These are phyloP conservation scores for Rhodotorula toruloides DNA, from an alignment of 768 basidiomycete genomes.

Conservation along the genomic window DNA sequence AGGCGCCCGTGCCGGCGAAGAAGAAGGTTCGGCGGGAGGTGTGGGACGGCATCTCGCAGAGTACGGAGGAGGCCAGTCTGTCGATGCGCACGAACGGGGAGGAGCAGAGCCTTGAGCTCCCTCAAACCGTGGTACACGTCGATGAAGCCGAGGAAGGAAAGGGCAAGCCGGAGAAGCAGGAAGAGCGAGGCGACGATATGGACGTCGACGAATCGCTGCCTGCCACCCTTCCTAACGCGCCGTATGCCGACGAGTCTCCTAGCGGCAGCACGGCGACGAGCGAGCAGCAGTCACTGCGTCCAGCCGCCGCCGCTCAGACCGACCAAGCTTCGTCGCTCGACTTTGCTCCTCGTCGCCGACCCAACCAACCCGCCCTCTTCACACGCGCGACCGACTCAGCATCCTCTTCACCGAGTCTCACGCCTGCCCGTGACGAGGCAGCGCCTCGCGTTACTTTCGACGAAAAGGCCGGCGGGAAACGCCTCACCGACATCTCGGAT, in stretches of 20 bases:
- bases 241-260: not conserved
- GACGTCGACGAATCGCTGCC: conserved; percentile 4
- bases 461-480: not conserved
- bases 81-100: not conserved
- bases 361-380: not conserved
- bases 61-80: not conserved
- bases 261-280: not conserved
- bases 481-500: conserved; percentile 25
- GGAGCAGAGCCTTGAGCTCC: not conserved
- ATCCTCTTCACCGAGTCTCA: not conserved
- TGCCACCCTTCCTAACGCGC: too few species aligned
- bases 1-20: not conserved
- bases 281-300: too few species aligned
- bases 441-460: not conserved
- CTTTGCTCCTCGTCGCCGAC: not conserved
- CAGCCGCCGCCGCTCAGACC: not conserved
- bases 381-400: not conserved
- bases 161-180: not conserved
- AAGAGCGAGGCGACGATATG: not conserved
- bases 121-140: conserved; percentile 9
- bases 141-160: not conserved
- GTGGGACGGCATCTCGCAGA: conserved; percentile 24
- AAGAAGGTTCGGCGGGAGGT: not conserved
- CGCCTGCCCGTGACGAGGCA: not conserved
- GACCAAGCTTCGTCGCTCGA: not conserved